Conservation (phyloP, 495 filamentous ascomycete genomes). For the Ramalina peruviana region DNA sequence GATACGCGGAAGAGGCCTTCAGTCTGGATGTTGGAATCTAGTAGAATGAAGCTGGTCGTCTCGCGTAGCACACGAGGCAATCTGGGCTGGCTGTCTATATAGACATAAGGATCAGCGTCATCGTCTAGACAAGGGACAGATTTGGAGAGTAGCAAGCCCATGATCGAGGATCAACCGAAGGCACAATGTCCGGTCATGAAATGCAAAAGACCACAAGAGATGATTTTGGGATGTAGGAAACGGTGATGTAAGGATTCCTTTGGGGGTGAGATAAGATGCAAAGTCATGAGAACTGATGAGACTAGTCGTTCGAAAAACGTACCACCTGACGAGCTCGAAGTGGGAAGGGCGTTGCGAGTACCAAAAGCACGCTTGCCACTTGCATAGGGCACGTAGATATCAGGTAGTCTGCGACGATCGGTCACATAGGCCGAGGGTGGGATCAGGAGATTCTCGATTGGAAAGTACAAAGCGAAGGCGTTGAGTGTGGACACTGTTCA, state of each 20-base stretch:
- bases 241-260: too few relatives aligned
- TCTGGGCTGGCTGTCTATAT: slow-evolving; percentile 24
- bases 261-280: too few relatives aligned
- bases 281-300: too few relatives aligned
- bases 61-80: slow-evolving; percentile 38
- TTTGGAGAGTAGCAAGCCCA: too few relatives aligned
- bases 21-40: slow-evolving; percentile 25
- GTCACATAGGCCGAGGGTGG: slow-evolving; percentile 38
- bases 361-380: slow-evolving; percentile 31
- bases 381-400: slow-evolving; percentile 35
- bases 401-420: slow-evolving; percentile 32
- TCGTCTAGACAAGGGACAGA: too few relatives aligned
- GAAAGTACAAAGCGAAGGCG: slow-evolving; percentile 31
- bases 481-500: slow-evolving; percentile 31
- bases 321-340: too few relatives aligned
- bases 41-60: slow-evolving; percentile 34
- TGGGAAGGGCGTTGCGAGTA: slow-evolving; percentile 28
- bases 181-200: too few relatives aligned
- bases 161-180: too few relatives aligned
- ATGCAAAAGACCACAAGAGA: too few relatives aligned
- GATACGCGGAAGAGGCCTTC: slow-evolving; percentile 41
- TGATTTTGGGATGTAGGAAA: too few relatives aligned
- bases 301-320: too few relatives aligned
- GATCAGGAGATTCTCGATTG: slow-evolving; percentile 35
- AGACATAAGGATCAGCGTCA: neutral